Evolutionary conservation across 1,284 basidiomycete species (phyloP).

Genomic region (Ganoderma lingzhi): DNA sequence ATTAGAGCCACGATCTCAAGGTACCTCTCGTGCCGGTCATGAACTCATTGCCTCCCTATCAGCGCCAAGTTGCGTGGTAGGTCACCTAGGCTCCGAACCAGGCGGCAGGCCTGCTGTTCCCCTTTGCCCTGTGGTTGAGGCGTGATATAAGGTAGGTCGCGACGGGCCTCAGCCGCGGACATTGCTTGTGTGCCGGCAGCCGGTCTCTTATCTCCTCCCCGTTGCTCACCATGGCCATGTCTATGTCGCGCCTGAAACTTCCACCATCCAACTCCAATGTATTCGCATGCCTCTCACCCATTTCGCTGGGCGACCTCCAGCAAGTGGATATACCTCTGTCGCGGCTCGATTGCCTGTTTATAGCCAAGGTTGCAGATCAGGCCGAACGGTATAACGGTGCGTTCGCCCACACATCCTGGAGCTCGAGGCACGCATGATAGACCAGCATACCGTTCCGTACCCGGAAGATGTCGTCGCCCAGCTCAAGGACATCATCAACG

Average conservation of each 20-base stretch:
- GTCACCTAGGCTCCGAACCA: slow-evolving; percentile 6
- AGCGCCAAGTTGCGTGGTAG: slow-evolving; percentile 15
- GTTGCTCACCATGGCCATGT: background rate
- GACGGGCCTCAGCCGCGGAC: background rate
- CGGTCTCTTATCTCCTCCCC: background rate
- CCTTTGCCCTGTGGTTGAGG: slow-evolving; percentile 32
- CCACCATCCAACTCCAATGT: slow-evolving; percentile 8
- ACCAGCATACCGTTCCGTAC: background rate
- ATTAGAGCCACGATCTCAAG: slow-evolving; percentile 5
- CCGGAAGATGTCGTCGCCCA: slow-evolving; percentile 63
- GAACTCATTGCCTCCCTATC: slow-evolving; percentile 24
- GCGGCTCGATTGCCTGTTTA: slow-evolving; percentile 51
- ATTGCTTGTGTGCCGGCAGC: slow-evolving; percentile 10
- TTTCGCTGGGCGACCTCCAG: slow-evolving; percentile 14
- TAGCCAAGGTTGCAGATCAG: slow-evolving; percentile 74
- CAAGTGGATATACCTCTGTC: slow-evolving; percentile 37
- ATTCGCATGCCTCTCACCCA: slow-evolving; percentile 15
- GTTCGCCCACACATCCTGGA: slow-evolving; percentile 16
- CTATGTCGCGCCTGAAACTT: background rate
- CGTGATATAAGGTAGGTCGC: slow-evolving; percentile 25
- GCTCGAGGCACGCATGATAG: slow-evolving; percentile 3
- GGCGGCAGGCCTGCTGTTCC: slow-evolving; percentile 27
- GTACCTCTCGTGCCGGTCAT: slow-evolving; percentile 22
- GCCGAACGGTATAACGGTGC: slow-evolving; percentile 72
- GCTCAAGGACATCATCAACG: slow-evolving; percentile 61